Evolutionary conservation across 1,284 basidiomycete genomes (phyloP).

Genomic region (Pascua guehoae): DNA sequence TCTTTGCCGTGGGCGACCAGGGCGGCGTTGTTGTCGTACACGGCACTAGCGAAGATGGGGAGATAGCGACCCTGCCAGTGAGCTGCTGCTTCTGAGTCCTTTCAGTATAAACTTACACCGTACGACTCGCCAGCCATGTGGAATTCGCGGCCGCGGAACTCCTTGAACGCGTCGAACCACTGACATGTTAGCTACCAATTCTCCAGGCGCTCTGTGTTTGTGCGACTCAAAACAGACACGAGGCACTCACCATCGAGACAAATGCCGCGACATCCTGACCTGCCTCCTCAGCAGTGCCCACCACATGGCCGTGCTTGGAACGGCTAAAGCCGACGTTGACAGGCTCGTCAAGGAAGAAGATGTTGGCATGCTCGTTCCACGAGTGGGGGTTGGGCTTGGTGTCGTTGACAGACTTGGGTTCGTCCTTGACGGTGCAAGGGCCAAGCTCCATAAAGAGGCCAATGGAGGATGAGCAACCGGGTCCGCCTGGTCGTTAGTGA

Average conservation of each 20-base stretch:
- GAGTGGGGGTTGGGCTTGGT: constrained; percentile 50
- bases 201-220: not conserved
- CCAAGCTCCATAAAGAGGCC: constrained; percentile 56
- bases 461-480: constrained; percentile 51
- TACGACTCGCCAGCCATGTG: constrained; percentile 64
- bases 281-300: constrained; percentile 65
- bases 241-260: constrained; percentile 54
- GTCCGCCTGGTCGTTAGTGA: constrained; percentile 26
- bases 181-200: constrained; percentile 6
- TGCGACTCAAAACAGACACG: not conserved
- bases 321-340: constrained; percentile 67
- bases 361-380: constrained; percentile 52
- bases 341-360: constrained; percentile 48
- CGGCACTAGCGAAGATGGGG: constrained; percentile 72
- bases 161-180: constrained; percentile 68
- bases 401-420: constrained; percentile 44
- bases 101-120: constrained; percentile 9
- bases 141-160: constrained; percentile 61
- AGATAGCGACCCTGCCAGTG: constrained; percentile 61
- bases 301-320: constrained; percentile 61
- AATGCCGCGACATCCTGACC: constrained; percentile 68
- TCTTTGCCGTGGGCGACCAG: constrained; percentile 60
- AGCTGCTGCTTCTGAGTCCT: too few species aligned
- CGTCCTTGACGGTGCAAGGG: constrained; percentile 45
- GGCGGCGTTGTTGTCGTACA: constrained; percentile 71